These are phyloP conservation scores for Claviceps humidiphila DNA, from an alignment of 2,329 filamentous ascomycete genomes.

Conservation along the genomic window DNA sequence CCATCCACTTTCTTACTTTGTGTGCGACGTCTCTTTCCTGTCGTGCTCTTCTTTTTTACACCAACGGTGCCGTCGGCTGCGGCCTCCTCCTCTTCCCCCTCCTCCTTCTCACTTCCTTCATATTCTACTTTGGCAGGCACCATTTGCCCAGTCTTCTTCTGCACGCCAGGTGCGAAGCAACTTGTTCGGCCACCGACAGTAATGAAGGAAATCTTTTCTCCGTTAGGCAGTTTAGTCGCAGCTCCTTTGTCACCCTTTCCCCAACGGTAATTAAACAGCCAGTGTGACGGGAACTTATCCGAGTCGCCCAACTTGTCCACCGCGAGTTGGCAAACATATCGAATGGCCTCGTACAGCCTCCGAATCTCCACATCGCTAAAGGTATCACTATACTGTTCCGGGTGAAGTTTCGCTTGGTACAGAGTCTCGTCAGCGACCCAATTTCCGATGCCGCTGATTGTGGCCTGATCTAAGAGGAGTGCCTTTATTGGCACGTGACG, in stretches of 20 bases:
- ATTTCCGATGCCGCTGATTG: constrained; percentile 87
- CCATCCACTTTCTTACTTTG: constrained; percentile 13
- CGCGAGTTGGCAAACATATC: constrained; percentile 68
- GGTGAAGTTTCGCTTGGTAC: constrained; percentile 79
- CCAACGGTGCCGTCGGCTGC: no score
- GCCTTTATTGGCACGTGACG: constrained; percentile 85
- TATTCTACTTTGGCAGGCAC: constrained; percentile 21
- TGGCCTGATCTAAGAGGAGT: constrained; percentile 72
- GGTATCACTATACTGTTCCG: constrained; percentile 83
- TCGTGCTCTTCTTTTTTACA: constrained; percentile 9
- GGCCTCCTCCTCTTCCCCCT: background rate
- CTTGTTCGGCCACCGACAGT: constrained; percentile 87
- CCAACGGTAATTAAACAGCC: constrained; percentile 85
- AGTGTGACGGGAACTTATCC: constrained; percentile 70
- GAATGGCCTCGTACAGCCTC: constrained; percentile 57
- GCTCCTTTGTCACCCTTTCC: constrained; percentile 71
- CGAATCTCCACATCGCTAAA: constrained; percentile 60
- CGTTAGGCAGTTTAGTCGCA: constrained; percentile 58
- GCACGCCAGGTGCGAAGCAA: constrained; percentile 70
- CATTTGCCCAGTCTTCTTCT: constrained; percentile 58
- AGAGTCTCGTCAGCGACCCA: constrained; percentile 95
- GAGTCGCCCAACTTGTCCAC: constrained; percentile 71
- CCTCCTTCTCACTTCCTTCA: background rate
- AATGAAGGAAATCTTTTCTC: constrained; percentile 71
- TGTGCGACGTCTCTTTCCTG: constrained; percentile 14